A percentile compares a stretch with the other conserved stretches of the same genome.
These are phyloP conservation scores for Lantana camara DNA, from an alignment of 257 asterid species.

Conservation along the genomic window DNA sequence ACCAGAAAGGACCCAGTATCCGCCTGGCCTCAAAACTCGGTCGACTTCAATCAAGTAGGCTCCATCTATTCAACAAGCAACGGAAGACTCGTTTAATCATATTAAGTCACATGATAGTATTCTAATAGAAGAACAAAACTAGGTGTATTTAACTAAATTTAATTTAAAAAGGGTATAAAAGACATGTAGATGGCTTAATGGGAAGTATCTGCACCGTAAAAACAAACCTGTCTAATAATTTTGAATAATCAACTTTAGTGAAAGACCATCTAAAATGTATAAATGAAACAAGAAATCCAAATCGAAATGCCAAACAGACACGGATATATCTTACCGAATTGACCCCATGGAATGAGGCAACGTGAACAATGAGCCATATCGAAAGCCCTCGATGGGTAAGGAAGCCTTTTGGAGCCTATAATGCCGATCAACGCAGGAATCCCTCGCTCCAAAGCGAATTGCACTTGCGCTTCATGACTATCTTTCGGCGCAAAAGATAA, in stretches of 20 bases:
- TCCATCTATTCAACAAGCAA: conserved; percentile 52
- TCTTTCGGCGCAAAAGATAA: conserved; percentile 46
- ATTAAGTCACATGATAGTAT: too few species aligned
- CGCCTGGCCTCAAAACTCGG: conserved; percentile 80
- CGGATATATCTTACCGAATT: conserved; percentile 44
- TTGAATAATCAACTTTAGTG: too few species aligned
- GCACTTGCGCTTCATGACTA: conserved; percentile 48
- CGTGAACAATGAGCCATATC: conserved; percentile 55
- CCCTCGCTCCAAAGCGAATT: conserved; percentile 46
- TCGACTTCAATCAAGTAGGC: conserved; percentile 80
- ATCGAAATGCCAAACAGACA: too few species aligned
- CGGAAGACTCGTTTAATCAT: too few species aligned
- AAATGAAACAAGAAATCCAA: too few species aligned
- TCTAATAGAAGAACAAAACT: too few species aligned
- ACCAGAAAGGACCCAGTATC: conserved; percentile 91
- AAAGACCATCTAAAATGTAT: too few species aligned
- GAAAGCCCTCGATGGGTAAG: conserved; percentile 44
- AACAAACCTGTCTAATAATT: too few species aligned
- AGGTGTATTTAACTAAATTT: too few species aligned
- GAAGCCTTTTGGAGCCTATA: conserved; percentile 49
- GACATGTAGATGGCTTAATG: too few species aligned
- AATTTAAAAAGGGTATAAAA: too few species aligned
- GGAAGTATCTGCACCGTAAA: too few species aligned
- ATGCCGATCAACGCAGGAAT: conserved; percentile 46
- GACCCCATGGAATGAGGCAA: conserved; percentile 49